Conservation (phyloP, 345 rosid species). For the Brassica incana region DNA sequence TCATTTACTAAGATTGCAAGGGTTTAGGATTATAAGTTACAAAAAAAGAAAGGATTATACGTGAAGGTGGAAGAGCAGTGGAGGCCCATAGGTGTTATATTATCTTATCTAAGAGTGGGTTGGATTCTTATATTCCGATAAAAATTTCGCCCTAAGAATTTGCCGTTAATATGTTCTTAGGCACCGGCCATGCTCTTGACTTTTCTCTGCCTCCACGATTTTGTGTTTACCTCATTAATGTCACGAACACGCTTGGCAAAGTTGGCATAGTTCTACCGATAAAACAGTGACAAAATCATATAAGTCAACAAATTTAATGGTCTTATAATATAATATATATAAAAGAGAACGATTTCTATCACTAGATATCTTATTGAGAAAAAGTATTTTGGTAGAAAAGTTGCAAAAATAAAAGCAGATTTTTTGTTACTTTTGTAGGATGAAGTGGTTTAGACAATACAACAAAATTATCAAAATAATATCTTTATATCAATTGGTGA, state of each 20-base stretch:
- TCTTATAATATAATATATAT: neutral
- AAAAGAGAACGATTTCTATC: neutral
- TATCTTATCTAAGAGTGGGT: too few relatives aligned
- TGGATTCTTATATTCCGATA: too few relatives aligned
- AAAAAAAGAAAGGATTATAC: neutral
- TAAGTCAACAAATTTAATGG: neutral
- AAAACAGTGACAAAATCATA: neutral
- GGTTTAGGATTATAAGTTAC: neutral
- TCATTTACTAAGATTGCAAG: neutral
- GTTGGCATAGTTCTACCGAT: conserved; percentile 23
- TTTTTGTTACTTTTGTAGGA: neutral
- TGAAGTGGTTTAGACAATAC: neutral
- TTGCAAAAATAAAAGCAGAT: neutral
- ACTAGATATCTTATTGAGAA: neutral
- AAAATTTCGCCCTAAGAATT: too few relatives aligned
- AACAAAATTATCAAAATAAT: neutral
- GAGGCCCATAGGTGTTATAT: neutral
- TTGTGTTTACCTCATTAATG: conserved; percentile 32
- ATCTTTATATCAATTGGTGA: neutral
- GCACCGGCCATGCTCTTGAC: conserved; percentile 32
- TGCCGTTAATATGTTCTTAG: neutral
- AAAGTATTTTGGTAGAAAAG: neutral
- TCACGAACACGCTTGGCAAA: conserved; percentile 22
- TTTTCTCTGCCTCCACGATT: conserved; percentile 29
- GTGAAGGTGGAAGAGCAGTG: conserved; percentile 4